Base-by-base conservation (phyloP, 148 eudicot species). In the Silene latifolia region DNA sequence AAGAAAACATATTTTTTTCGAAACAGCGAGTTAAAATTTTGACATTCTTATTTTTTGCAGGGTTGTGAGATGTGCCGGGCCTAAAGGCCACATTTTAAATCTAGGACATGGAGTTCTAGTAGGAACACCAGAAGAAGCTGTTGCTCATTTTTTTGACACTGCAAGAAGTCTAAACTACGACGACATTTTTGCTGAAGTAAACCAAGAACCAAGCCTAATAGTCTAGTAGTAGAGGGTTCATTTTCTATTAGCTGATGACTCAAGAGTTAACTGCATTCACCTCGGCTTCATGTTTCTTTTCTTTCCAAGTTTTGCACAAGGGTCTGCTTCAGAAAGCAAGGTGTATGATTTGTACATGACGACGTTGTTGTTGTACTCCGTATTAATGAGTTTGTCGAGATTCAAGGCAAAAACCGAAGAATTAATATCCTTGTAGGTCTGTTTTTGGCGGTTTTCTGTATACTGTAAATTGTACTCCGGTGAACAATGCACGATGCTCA, bases 101-200 rank as follows among this genome's bases (percentile, higher is more conserved):
- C 88, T 92, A 24, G 98, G 98, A 23, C 96, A 91, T 69, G 97
- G 98, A 69, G 97, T 90, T 86, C 96, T 92, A 76, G 96, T 91
- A 13, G 96, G 98, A 82, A 95, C 97, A 32, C 97, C 96, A 20
- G 98, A 95, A 84, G 98, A 92, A 63, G 93, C 97, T 1, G 98
- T 92, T 53, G 93, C 96, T 70, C 98, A 92, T 82, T 95, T 95
- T 79, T 95, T 95, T 74, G 91, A 95, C 15, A 91, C 88, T 77
- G 88, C 93, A 29, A 89, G 88, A 67, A 67, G 71, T 53, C 47
- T 67, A 67, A 67, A 20, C 54, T 67, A n/a, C 17, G 54, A 67
- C 11, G 71, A 67, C 24, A 17, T 67, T 67, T 67, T 67, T 25
- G 7, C 71, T 42, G 27, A 44, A 19, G 71, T 46, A 44, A 67